phyloP scores from a whole-genome alignment of 805 yeast genomes.

The Jamesozyma lodderae region DNA sequence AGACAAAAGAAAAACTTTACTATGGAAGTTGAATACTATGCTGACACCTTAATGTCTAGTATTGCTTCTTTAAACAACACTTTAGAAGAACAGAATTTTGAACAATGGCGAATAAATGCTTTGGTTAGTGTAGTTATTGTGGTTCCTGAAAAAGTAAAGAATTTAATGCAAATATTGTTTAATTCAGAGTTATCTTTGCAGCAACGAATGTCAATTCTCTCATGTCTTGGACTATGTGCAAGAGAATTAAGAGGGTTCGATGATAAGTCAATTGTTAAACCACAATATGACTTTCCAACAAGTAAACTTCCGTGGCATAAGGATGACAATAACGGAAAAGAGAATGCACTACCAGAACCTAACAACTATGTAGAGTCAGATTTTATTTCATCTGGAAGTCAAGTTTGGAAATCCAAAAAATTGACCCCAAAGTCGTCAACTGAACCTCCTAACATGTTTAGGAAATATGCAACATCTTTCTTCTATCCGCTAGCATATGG shows the following conservation, averaged over 20 bases:
- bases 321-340: constrained; percentile 1
- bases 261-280: constrained; percentile 40
- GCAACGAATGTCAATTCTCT: constrained; percentile 60
- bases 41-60: constrained; percentile 42
- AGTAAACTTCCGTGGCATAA: constrained; percentile 26
- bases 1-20: constrained; percentile 54
- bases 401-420: constrained; percentile 31
- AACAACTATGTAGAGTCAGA: neutral
- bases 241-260: constrained; percentile 59
- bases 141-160: constrained; percentile 37
- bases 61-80: constrained; percentile 49
- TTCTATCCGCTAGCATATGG: constrained; percentile 47
- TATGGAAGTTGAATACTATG: constrained; percentile 50
- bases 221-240: constrained; percentile 62
- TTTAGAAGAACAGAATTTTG: constrained; percentile 51
- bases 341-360: neutral
- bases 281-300: constrained; percentile 30
- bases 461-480: constrained; percentile 34
- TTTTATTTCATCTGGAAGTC: neutral
- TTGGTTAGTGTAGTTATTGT: constrained; percentile 56
- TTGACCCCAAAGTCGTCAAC: constrained; percentile 7
- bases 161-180: constrained; percentile 38
- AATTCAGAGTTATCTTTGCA: constrained; percentile 76
- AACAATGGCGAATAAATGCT: constrained; percentile 53
- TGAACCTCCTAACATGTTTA: constrained; percentile 22